A percentile compares a stretch with the other conserved stretches of the same genome.
phyloP scores from a whole-genome alignment of 2,329 filamentous ascomycete genomes.

The Colletotrichum chrysophilum region DNA sequence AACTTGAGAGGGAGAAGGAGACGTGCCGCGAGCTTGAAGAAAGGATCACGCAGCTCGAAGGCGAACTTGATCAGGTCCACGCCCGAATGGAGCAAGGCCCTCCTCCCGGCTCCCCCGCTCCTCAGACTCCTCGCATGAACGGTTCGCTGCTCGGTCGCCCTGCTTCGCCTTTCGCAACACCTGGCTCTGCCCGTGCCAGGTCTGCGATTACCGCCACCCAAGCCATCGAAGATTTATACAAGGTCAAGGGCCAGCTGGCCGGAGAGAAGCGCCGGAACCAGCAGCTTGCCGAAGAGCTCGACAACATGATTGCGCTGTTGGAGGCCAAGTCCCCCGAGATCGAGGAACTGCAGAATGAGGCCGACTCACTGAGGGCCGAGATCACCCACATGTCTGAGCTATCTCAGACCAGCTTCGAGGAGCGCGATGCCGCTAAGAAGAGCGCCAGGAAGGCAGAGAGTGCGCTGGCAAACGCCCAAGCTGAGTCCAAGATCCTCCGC shows the following conservation, averaged over 20 bases:
- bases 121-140: conserved; percentile 67
- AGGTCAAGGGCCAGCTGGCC: conserved; percentile 74
- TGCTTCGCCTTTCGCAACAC: conserved; percentile 68
- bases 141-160: conserved; percentile 57
- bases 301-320: conserved; percentile 84
- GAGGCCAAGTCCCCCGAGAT: conserved; percentile 89
- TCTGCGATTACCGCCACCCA: conserved; percentile 64
- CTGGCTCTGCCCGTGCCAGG: conserved; percentile 62
- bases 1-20: conserved; percentile 60
- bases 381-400: conserved; percentile 85
- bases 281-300: conserved; percentile 76
- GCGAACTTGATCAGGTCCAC: conserved; percentile 59
- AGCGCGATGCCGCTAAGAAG: conserved; percentile 80
- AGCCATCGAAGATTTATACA: conserved; percentile 68
- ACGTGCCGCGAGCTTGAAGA: conserved; percentile 52
- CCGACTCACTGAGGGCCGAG: conserved; percentile 79
- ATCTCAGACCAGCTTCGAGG: conserved; percentile 80
- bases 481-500: conserved; percentile 79
- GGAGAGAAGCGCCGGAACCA: conserved; percentile 77
- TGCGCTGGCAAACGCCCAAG: conserved; percentile 66
- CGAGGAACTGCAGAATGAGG: conserved; percentile 82
- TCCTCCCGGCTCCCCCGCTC: conserved; percentile 50
- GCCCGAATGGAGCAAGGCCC: conserved; percentile 50
- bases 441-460: conserved; percentile 79
- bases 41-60: conserved; percentile 54